phyloP scores from a whole-genome alignment of 1,139 yeast species.

The Candida mesenterica region DNA sequence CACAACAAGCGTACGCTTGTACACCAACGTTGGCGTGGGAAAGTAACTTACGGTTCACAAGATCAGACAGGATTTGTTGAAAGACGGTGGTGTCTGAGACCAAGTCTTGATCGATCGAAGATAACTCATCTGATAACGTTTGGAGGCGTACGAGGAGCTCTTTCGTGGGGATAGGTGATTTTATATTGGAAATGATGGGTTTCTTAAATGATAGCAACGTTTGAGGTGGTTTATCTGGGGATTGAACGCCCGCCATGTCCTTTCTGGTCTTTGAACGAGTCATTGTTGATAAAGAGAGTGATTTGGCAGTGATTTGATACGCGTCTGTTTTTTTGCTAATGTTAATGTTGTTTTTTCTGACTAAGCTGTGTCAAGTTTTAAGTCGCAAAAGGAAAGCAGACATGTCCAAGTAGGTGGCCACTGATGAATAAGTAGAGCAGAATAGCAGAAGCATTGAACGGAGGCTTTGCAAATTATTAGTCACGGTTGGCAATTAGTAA shows the following conservation, averaged over 20 bases:
- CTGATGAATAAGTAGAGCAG: too few relatives aligned
- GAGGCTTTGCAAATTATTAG: too few relatives aligned
- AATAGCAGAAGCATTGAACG: too few relatives aligned
- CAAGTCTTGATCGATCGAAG: conserved; percentile 59
- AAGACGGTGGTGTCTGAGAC: conserved; percentile 43
- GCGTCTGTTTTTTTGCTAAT: not conserved
- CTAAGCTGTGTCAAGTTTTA: too few relatives aligned
- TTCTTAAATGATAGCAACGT: too few relatives aligned
- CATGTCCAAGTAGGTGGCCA: too few relatives aligned
- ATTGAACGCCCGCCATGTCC: not conserved
- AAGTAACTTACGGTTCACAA: conserved; percentile 58
- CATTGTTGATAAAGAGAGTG: not conserved
- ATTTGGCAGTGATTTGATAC: too few relatives aligned
- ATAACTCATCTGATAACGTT: conserved; percentile 58
- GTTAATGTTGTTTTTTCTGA: too few relatives aligned
- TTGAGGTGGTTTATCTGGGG: too few relatives aligned
- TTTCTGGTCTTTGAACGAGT: not conserved
- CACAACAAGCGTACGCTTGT: conserved; percentile 69
- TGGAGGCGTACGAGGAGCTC: conserved; percentile 48
- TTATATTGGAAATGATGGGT: conserved; percentile 53
- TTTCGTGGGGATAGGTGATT: conserved; percentile 55
- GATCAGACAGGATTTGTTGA: conserved; percentile 46
- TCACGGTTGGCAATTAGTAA: too few relatives aligned
- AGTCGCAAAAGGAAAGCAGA: too few relatives aligned
- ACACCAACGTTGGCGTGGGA: conserved; percentile 67